These are phyloP conservation scores for Trametes elegans DNA, from an alignment of 768 basidiomycete genomes.

Conservation along the genomic window DNA sequence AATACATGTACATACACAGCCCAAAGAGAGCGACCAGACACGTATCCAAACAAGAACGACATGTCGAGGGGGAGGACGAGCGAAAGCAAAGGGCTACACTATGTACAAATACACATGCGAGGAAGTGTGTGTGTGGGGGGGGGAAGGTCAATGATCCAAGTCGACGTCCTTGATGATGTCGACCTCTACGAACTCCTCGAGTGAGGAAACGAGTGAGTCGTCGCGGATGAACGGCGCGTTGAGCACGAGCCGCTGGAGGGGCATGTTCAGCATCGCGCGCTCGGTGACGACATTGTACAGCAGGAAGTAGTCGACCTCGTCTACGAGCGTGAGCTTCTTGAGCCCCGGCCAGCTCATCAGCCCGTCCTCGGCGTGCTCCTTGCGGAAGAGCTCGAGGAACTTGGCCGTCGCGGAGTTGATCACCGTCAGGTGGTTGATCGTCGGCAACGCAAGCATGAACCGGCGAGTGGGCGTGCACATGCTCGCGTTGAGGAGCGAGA, in stretches of 20 bases:
- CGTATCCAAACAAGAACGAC: not conserved
- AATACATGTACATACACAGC: slow-evolving; percentile 4
- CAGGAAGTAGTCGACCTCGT: slow-evolving; percentile 23
- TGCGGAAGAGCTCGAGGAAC: slow-evolving; percentile 24
- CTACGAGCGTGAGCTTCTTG: slow-evolving; percentile 23
- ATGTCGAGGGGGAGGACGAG: not conserved
- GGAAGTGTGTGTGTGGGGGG: too few species aligned
- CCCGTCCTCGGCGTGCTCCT: slow-evolving; percentile 15
- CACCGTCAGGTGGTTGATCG: slow-evolving; percentile 23
- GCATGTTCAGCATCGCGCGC: slow-evolving; percentile 17
- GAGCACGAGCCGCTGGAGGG: slow-evolving; percentile 22
- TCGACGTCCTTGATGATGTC: slow-evolving; percentile 23
- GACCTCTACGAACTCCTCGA: slow-evolving; percentile 21
- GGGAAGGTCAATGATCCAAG: slow-evolving; percentile 17
- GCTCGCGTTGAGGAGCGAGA: slow-evolving; percentile 23
- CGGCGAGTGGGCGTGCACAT: slow-evolving; percentile 19
- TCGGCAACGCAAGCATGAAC: slow-evolving; percentile 24
- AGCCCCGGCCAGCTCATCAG: slow-evolving; percentile 21
- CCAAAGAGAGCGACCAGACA: not conserved
- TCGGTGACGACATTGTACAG: slow-evolving; percentile 20
- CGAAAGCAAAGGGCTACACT: not conserved
- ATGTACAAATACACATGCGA: not conserved
- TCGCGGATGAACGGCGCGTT: slow-evolving; percentile 23
- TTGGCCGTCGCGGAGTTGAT: slow-evolving; percentile 24
- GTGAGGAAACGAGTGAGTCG: slow-evolving; percentile 8